Conservation (phyloP, 1,284 basidiomycete genomes). For the Pisolithus thermaeus region DNA sequence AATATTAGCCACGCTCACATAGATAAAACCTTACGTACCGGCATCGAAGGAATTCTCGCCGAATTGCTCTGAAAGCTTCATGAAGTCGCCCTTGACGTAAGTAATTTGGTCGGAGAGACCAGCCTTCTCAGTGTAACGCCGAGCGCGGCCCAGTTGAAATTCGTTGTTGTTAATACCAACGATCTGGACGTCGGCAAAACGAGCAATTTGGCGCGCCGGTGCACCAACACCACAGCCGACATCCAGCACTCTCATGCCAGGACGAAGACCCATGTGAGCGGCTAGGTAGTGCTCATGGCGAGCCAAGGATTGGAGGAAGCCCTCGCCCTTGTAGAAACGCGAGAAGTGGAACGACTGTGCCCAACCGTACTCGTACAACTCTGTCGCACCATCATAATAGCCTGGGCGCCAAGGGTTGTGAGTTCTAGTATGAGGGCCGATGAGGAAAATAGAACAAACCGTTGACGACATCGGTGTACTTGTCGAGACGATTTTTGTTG, state of each 20-base stretch:
- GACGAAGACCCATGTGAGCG: conserved; percentile 72
- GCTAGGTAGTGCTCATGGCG: conserved; percentile 98
- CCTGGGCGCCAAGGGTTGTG: conserved; percentile 41
- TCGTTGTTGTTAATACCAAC: conserved; percentile 96
- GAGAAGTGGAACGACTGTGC: conserved; percentile 61
- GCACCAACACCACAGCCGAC: conserved; percentile 98
- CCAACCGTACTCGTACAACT: conserved; percentile 89
- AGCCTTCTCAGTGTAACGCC: conserved; percentile 77
- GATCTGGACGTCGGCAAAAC: conserved; percentile 84
- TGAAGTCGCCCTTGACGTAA: conserved; percentile 47
- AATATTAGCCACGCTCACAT: conserved; percentile 61
- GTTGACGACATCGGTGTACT: conserved; percentile 94
- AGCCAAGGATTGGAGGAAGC: conserved; percentile 78
- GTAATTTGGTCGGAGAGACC: conserved; percentile 75
- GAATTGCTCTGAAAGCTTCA: conserved; percentile 74
- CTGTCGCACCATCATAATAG: conserved; percentile 96
- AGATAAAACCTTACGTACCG: conserved; percentile 41
- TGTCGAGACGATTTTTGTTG: conserved; percentile 72
- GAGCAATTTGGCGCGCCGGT: conserved; percentile 91
- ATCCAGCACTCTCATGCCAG: conserved; percentile 95
- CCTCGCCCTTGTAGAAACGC: conserved; percentile 95
- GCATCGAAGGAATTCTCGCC: conserved; percentile 95
- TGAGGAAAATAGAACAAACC: conserved; percentile 40
- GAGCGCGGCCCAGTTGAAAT: conserved; percentile 87
- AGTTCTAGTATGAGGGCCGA: not conserved